These are phyloP conservation scores for Magnaporthales sp. DNA, from an alignment of 2,329 filamentous ascomycete genomes.

Conservation along the genomic window DNA sequence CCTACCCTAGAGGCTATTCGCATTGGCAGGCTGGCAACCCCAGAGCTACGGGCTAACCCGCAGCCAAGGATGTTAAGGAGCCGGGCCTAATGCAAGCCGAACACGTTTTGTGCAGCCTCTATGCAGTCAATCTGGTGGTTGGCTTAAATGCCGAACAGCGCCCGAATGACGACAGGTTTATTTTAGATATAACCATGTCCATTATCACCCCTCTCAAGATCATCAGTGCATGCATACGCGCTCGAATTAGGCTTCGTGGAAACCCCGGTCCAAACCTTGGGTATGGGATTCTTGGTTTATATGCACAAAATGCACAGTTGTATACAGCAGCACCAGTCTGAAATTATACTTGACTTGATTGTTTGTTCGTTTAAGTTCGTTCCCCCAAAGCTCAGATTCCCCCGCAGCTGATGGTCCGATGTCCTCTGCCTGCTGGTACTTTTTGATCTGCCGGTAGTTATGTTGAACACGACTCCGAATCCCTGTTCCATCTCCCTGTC, in stretches of 20 bases:
- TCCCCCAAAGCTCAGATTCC: neutral
- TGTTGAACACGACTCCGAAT: neutral
- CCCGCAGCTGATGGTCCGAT: neutral
- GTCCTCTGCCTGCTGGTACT: neutral
- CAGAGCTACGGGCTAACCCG: neutral
- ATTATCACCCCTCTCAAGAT: neutral
- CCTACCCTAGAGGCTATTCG: neutral
- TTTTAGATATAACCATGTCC: neutral
- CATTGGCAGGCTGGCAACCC: neutral
- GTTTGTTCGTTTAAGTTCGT: neutral
- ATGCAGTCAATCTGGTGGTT: neutral
- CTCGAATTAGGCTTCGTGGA: neutral
- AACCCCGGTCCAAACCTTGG: neutral
- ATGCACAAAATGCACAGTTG: neutral
- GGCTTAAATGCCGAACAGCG: neutral
- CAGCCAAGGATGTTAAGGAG: neutral
- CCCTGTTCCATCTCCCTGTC: neutral
- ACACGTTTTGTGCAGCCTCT: neutral
- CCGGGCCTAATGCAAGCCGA: neutral
- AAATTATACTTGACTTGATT: neutral
- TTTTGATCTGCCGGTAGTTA: neutral
- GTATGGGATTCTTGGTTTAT: neutral
- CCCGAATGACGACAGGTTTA: neutral
- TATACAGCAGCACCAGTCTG: neutral
- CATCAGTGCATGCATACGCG: neutral